Base-by-base conservation (phyloP, 345 rosid species). In the Boechera divaricarpa region DNA sequence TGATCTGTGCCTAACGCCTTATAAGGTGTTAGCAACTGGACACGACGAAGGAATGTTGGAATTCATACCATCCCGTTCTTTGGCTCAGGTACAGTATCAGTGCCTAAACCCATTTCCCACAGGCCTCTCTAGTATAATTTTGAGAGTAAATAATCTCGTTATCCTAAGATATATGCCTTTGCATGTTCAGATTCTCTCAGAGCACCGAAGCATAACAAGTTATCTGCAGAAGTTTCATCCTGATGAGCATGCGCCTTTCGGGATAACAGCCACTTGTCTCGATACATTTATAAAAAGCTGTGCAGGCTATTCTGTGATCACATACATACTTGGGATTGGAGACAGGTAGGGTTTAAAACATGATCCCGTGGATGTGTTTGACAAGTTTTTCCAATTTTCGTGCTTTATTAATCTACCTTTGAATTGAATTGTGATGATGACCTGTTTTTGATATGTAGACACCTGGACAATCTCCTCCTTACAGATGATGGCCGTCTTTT, bases 1-100 rank as follows among this genome's bases (percentile, higher is more conserved):
- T 66, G 99, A 95, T 80, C 83, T 95, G 69, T 88, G 90, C 76
- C 78, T 95, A 75, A 95, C 99, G 74, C 98, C 99, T 58, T 92
- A 86, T 79, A 89, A 88, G 82, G 99, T 95, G 74, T 90, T 95
- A 76, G 99, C 98, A 70, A 92, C 98, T 47, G 97, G 97, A 73
- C 98, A 92, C 80, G 99, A 95, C 74, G 99, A 95, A 82, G 99
- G 99, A 86, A 91, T 95, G 99, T 75, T 95, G 78, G 98, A 95
- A 72, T 95, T 95, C 82, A 88, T 92, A 88, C 98, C 98, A 33
- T 95, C 99, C 61, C 91, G 86, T 49, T 85, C 98, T 74, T 83
- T 95, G 80, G 98, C 97, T 63, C 98, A 87, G 99, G 99, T 92
- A 83, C 33, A 16, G 57, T 67, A 49, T 49, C 47, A 67, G 18